Evolutionary conservation across 2,329 filamentous ascomycete genomes (phyloP), one percentile per base, ranked within the genome.

Genomic region (Dactylellina haptotyla): DNA sequence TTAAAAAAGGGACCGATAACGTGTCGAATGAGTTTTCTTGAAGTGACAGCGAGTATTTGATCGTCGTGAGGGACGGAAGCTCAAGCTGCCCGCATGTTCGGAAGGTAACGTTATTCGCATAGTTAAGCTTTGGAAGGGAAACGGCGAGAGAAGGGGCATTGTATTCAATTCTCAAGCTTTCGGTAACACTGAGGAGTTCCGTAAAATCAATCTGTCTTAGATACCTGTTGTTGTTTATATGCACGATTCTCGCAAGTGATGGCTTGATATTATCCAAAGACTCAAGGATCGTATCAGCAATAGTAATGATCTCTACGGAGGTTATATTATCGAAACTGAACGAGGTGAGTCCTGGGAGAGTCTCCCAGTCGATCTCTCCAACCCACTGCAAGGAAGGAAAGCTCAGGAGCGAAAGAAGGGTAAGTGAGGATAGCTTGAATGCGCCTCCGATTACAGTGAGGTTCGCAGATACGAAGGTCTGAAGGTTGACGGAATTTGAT

Each of bases 151-250:
- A 86, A 76, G 88, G 84, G 79, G 90, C 89, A 85, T 99, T 99
- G 84, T 89, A 88, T 78, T 88, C 87, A 80, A 98, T 88, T 79
- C 86, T 88, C 56, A 97, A 48, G 84, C 81, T 64, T 86, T 84
- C 45, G 76, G 86, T 89, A 78, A 96, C 86, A 83, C 90, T 94
- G 81, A 85, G 86, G 71, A 98, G 85, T 80, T 90, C 86, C 82
- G 93, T 91, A 18, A 10, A 16, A 80, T 87, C 86, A 84, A 96
- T 91, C 73, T 84, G 84, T 80, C 86, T 87, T 78, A 98, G 86
- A 80, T 89, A 89, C 75, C 83, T 84, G 88, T 98, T 98, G 89
- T 97, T 96, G 86, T 91, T 90, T 82, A 99, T 89, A 81, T 90
- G 84, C 80, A 98, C 87, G 76, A 84, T 85, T 65, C 87, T 85